These are phyloP conservation scores for Daldinia sp. DNA, from an alignment of 2,329 filamentous ascomycete species.

Conservation along the genomic window DNA sequence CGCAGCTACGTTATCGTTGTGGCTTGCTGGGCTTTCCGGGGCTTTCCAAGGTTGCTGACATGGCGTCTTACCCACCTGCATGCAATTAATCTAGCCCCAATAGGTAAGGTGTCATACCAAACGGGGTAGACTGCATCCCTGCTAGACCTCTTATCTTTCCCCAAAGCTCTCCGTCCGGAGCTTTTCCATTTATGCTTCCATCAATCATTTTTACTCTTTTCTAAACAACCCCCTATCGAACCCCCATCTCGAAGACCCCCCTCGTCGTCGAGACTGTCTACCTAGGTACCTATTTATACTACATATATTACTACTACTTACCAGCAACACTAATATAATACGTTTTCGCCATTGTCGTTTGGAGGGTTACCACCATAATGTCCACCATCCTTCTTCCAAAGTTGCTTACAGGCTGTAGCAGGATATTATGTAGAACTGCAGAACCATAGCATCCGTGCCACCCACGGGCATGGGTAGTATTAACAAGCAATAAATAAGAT, in stretches of 20 bases:
- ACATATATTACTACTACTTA: background rate
- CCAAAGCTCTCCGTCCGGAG: slow-evolving; percentile 14
- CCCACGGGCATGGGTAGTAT: slow-evolving; percentile 14
- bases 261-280: background rate
- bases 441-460: slow-evolving; percentile 16
- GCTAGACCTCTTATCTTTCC: slow-evolving; percentile 18
- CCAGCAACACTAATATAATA: slow-evolving; percentile 7
- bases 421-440: slow-evolving; percentile 13
- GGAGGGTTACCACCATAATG: background rate
- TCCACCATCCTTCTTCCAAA: background rate
- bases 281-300: background rate
- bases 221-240: background rate
- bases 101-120: background rate
- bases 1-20: background rate
- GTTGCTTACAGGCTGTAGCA: slow-evolving; percentile 16
- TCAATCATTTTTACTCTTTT: slow-evolving; percentile 1
- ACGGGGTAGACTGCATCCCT: slow-evolving; percentile 2
- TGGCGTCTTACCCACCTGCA: slow-evolving; percentile 15
- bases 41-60: slow-evolving; percentile 13
- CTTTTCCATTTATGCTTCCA: slow-evolving; percentile 14
- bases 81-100: slow-evolving; percentile 1
- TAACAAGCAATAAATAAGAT: background rate
- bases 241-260: background rate
- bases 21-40: background rate
- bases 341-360: slow-evolving; percentile 4